These are phyloP conservation scores for Coemansia sp. DNA, from an alignment of 192 early-diverging fungal species.

Conservation along the genomic window DNA sequence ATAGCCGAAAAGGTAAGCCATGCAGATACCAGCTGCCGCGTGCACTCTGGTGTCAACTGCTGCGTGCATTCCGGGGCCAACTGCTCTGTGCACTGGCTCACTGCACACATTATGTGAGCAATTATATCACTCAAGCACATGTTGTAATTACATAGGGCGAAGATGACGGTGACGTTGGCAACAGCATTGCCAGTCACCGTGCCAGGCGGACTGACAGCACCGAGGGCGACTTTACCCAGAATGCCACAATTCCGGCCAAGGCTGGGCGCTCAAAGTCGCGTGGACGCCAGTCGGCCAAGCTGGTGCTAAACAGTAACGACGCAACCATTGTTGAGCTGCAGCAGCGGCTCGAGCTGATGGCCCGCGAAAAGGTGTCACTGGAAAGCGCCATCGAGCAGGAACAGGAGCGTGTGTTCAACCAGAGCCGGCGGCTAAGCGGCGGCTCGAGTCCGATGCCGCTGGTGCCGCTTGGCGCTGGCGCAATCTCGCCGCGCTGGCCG, in stretches of 20 bases:
- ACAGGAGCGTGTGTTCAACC: constrained; percentile 89
- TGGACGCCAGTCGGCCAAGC: constrained; percentile 20
- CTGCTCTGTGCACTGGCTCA: background rate
- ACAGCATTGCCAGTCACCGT: constrained; percentile 2
- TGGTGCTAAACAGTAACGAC: constrained; percentile 15
- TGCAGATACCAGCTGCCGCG: background rate
- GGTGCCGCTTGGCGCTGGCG: constrained; percentile 19
- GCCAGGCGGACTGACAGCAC: constrained; percentile 20
- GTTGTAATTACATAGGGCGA: constrained; percentile 14
- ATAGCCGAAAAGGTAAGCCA: constrained; percentile 27
- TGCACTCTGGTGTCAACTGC: background rate
- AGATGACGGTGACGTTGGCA: constrained; percentile 12
- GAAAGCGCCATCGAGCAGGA: constrained; percentile 89
- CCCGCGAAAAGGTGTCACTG: constrained; percentile 88
- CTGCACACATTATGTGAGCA: background rate
- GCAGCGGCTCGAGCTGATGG: constrained; percentile 71
- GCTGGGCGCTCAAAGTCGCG: constrained; percentile 37
- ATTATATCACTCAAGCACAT: background rate
- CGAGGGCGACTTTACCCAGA: constrained; percentile 22
- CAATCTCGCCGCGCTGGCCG: constrained; percentile 46
- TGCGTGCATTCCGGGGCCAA: background rate
- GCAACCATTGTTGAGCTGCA: constrained; percentile 57
- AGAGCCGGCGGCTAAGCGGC: constrained; percentile 66
- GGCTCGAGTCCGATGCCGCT: constrained; percentile 63
- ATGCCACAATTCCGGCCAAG: constrained; percentile 21